Conservation (phyloP, 179 eudicot genomes). For the Actinidia arguta region DNA sequence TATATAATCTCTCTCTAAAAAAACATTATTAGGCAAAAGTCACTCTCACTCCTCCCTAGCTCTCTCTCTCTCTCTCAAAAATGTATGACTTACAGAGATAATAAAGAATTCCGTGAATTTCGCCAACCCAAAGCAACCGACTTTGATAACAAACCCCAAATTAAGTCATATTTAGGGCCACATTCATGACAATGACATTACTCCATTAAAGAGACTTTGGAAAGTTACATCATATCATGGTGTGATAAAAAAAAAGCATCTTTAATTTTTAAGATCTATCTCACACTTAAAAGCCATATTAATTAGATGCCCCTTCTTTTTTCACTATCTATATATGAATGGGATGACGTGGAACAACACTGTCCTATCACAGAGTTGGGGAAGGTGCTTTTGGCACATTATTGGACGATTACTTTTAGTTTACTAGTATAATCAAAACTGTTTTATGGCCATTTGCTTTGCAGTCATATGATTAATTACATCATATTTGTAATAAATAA, state of each 20-base stretch:
- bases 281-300: too few species aligned
- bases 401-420: too few species aligned
- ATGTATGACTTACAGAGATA: constrained; percentile 19
- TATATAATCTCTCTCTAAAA: neutral
- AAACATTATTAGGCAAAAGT: constrained; percentile 33
- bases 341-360: too few species aligned
- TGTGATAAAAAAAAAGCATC: constrained; percentile 3
- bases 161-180: neutral
- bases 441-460: too few species aligned
- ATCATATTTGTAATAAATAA: too few species aligned
- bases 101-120: constrained; percentile 35
- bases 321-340: too few species aligned
- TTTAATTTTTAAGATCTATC: too few species aligned
- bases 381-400: too few species aligned
- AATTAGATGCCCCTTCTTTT: too few species aligned
- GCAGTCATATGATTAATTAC: too few species aligned
- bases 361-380: too few species aligned
- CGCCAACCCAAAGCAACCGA: constrained; percentile 27
- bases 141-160: constrained; percentile 6
- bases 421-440: too few species aligned
- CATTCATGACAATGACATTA: constrained; percentile 26
- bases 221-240: neutral
- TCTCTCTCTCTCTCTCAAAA: neutral
- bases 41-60: constrained; percentile 21
- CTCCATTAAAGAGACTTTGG: constrained; percentile 5